These are phyloP conservation scores for Diaporthe sp. DNA, from an alignment of 2,329 filamentous ascomycete species.

Conservation along the genomic window DNA sequence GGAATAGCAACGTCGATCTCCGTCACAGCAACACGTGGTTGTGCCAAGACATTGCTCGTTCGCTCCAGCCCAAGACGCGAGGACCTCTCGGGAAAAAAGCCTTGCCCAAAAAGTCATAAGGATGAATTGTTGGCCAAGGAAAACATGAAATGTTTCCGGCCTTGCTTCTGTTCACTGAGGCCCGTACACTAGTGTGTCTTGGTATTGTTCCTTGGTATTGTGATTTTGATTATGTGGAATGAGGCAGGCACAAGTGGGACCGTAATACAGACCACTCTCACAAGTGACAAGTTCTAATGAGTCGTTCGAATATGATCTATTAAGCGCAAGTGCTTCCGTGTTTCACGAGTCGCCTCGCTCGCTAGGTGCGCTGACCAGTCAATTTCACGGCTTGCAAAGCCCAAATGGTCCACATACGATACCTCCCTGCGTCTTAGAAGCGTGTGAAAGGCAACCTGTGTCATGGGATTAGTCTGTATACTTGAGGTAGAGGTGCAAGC, in stretches of 20 bases:
- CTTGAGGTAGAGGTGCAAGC: not conserved
- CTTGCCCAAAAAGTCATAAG: not conserved
- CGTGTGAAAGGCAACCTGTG: constrained; percentile 55
- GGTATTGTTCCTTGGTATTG: constrained; percentile 38
- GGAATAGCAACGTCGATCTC: not conserved
- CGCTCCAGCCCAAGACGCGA: not conserved
- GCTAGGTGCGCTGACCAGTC: not conserved
- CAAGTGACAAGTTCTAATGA: not conserved
- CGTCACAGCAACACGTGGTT: not conserved
- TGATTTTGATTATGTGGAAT: not conserved
- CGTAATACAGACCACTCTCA: not conserved
- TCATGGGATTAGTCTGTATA: constrained; percentile 24
- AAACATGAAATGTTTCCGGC: not conserved
- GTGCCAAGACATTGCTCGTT: not conserved
- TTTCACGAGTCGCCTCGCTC: not conserved
- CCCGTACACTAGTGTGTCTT: not conserved
- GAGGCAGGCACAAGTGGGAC: not conserved
- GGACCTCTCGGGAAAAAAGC: not conserved
- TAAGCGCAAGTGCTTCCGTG: not conserved
- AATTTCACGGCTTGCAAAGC: not conserved
- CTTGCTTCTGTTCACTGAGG: not conserved
- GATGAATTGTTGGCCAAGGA: too few relatives aligned
- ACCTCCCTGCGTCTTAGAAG: constrained; percentile 46
- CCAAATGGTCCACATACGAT: not conserved
- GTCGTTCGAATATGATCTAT: not conserved